Conservation (phyloP, 2,329 filamentous ascomycete species). For the Talaromyces sp. region DNA sequence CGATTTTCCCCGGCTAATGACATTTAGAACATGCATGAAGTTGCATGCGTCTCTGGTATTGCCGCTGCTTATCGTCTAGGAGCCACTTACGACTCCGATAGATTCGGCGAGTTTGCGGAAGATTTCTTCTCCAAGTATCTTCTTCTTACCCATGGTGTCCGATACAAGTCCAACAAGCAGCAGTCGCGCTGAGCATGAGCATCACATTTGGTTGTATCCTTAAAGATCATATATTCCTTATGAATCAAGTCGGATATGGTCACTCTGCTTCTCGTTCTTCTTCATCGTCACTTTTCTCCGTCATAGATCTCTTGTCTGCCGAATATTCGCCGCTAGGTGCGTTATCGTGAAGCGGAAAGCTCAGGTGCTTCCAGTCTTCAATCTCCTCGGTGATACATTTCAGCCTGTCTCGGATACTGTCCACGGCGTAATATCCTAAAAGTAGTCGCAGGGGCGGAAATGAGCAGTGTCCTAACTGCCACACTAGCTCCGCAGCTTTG, state of each 20-base stretch:
- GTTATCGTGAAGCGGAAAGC: slow-evolving; percentile 52
- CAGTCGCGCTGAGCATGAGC: background rate
- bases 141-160: slow-evolving; percentile 26
- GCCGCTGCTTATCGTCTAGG: slow-evolving; percentile 66
- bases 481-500: slow-evolving; percentile 88
- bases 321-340: slow-evolving; percentile 4
- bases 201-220: background rate
- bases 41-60: slow-evolving; percentile 67
- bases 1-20: slow-evolving; percentile 1
- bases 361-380: slow-evolving; percentile 86
- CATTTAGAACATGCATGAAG: slow-evolving; percentile 54
- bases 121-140: slow-evolving; percentile 28
- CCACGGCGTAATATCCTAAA: slow-evolving; percentile 90
- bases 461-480: slow-evolving; percentile 92
- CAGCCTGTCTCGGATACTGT: slow-evolving; percentile 87
- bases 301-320: slow-evolving; percentile 1
- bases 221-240: background rate
- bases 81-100: slow-evolving; percentile 56
- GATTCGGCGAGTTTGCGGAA: slow-evolving; percentile 28
- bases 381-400: slow-evolving; percentile 91
- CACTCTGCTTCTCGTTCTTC: slow-evolving; percentile 2
- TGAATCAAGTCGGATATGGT: background rate
- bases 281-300: slow-evolving; percentile 11
- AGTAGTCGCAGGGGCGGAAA: slow-evolving; percentile 83
- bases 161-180: slow-evolving; percentile 19